phyloP scores from a whole-genome alignment of 495 filamentous ascomycete species.

The Neurospora tetraspora region DNA sequence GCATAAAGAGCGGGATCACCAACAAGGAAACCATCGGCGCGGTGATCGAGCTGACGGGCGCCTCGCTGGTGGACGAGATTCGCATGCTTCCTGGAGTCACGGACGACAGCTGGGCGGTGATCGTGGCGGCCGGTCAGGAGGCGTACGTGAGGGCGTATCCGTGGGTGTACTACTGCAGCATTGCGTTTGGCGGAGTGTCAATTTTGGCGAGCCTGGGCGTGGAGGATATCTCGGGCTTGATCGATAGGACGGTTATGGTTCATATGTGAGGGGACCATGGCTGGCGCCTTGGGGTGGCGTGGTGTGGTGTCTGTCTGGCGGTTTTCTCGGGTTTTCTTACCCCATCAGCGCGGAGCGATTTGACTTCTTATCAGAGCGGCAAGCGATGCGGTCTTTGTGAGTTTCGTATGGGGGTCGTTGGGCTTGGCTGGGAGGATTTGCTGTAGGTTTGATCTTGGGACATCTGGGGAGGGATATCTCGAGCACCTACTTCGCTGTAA shows the following conservation, averaged over 20 bases:
- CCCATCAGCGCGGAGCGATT: not conserved
- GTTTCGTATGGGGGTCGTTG: not conserved
- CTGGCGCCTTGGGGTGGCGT: not conserved
- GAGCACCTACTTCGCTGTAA: not conserved
- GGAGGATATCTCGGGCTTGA: slow-evolving; percentile 53
- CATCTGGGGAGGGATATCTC: not conserved
- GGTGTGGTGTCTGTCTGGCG: not conserved
- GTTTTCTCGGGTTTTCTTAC: not conserved
- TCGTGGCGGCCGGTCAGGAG: slow-evolving; percentile 52
- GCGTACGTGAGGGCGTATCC: slow-evolving; percentile 56
- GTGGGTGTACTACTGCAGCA: slow-evolving; percentile 57
- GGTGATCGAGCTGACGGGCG: slow-evolving; percentile 48
- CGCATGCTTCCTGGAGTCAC: slow-evolving; percentile 48
- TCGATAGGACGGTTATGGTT: slow-evolving; percentile 61
- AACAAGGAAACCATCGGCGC: slow-evolving; percentile 28
- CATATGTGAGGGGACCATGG: slow-evolving; percentile 36
- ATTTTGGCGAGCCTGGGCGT: slow-evolving; percentile 54
- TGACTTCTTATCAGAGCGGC: not conserved
- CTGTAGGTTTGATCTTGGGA: not conserved
- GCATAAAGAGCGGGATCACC: slow-evolving; percentile 45
- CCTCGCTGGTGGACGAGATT: slow-evolving; percentile 44
- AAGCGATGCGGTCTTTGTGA: not conserved
- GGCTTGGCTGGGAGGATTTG: not conserved
- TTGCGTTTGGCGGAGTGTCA: slow-evolving; percentile 55
- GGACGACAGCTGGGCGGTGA: slow-evolving; percentile 41